These are phyloP conservation scores for Metarhizium album DNA, from an alignment of 2,329 filamentous ascomycete species.

Conservation along the genomic window DNA sequence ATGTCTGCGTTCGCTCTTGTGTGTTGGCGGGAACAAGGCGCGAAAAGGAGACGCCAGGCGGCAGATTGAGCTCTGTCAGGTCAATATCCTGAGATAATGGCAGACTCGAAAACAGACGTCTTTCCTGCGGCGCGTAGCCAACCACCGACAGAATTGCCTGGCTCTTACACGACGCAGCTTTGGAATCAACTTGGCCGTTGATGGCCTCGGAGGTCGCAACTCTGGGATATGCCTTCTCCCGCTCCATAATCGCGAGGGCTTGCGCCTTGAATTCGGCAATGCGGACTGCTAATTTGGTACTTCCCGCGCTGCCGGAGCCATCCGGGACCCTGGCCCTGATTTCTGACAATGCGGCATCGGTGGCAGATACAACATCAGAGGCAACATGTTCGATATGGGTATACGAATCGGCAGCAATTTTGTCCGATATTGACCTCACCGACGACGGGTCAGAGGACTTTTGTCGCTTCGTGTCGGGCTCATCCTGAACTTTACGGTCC, in stretches of 20 bases:
- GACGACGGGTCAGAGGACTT: conserved; percentile 38
- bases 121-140: conserved; percentile 62
- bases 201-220: conserved; percentile 24
- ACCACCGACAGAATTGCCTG: conserved; percentile 62
- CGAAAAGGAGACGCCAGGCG: conserved; percentile 55
- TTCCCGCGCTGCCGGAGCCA: conserved; percentile 15
- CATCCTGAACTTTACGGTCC: conserved; percentile 30
- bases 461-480: conserved; percentile 50
- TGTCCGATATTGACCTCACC: conserved; percentile 39
- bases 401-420: conserved; percentile 41
- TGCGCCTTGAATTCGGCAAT: conserved; percentile 50
- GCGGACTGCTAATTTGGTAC: conserved; percentile 29
- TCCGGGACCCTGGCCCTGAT: conserved; percentile 27
- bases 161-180: conserved; percentile 29
- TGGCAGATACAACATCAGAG: conserved; percentile 39
- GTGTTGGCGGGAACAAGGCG: conserved; percentile 22
- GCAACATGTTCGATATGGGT: conserved; percentile 55
- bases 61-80: conserved; percentile 42
- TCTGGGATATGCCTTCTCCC: conserved; percentile 44
- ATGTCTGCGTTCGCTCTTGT: conserved; percentile 45
- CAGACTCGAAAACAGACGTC: conserved; percentile 79
- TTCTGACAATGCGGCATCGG: conserved; percentile 37
- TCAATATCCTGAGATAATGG: conserved; percentile 27
- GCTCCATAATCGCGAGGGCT: conserved; percentile 50
- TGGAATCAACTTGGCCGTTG: conserved; percentile 28